phyloP scores from a whole-genome alignment of 805 yeast genomes.

The Pichia membranifaciens region DNA sequence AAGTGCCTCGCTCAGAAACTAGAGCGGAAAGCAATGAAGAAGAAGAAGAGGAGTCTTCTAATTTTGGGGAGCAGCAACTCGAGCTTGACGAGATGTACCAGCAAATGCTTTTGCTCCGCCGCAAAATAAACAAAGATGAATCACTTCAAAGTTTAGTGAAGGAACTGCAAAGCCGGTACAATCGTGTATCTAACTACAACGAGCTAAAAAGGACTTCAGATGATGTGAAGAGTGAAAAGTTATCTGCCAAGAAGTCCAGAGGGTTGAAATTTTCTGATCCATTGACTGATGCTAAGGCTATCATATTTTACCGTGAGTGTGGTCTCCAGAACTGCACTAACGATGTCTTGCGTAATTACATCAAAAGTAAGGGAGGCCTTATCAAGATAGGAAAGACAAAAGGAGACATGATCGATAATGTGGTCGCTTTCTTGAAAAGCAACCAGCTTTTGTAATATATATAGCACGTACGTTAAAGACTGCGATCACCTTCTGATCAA shows the following conservation, averaged over 20 bases:
- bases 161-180: slow-evolving; percentile 19
- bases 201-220: slow-evolving; percentile 10
- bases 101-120: slow-evolving; percentile 14
- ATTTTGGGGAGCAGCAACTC: slow-evolving; percentile 16
- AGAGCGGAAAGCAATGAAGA: slow-evolving; percentile 11
- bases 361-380: slow-evolving; percentile 29
- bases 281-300: slow-evolving; percentile 1
- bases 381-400: slow-evolving; percentile 37
- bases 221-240: neutral
- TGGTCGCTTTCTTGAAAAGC: slow-evolving; percentile 23
- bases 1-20: neutral
- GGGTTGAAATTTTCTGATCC: neutral
- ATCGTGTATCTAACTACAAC: slow-evolving; percentile 18
- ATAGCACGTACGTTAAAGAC: too few relatives aligned
- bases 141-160: slow-evolving; percentile 10
- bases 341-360: slow-evolving; percentile 25
- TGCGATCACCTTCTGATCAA: too few relatives aligned
- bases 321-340: slow-evolving; percentile 8
- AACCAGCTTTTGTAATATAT: neutral
- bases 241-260: neutral
- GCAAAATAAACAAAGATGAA: slow-evolving; percentile 7
- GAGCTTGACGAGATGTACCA: slow-evolving; percentile 21
- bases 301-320: slow-evolving; percentile 2
- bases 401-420: slow-evolving; percentile 38
- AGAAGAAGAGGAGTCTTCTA: neutral